phyloP scores from a whole-genome alignment of 2,329 filamentous ascomycete species.

The Epichloe gansuensis region DNA sequence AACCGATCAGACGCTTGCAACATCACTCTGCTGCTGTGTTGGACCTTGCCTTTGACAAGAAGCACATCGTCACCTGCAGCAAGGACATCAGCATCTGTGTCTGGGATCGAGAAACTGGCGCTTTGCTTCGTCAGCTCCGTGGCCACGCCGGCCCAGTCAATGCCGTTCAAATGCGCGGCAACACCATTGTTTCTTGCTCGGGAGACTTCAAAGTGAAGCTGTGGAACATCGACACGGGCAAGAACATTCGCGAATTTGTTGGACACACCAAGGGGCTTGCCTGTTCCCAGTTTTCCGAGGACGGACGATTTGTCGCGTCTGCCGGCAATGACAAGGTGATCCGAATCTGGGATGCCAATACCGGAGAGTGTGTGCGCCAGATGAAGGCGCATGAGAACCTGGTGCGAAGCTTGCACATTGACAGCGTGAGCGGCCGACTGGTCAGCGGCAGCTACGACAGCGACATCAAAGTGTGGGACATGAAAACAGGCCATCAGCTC shows the following conservation, averaged over 20 bases:
- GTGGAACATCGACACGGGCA: slow-evolving; percentile 85
- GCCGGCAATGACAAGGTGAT: slow-evolving; percentile 94
- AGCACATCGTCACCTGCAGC: slow-evolving; percentile 90
- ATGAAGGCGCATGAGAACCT: slow-evolving; percentile 75
- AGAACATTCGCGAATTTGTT: slow-evolving; percentile 78
- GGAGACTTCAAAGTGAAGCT: slow-evolving; percentile 89
- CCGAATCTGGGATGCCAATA: slow-evolving; percentile 90
- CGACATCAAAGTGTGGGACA: slow-evolving; percentile 89
- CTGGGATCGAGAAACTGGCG: slow-evolving; percentile 75
- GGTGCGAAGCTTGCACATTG: slow-evolving; percentile 82
- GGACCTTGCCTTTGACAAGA: slow-evolving; percentile 84
- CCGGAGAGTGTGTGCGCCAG: slow-evolving; percentile 68
- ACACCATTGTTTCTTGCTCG: slow-evolving; percentile 83
- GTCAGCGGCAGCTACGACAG: slow-evolving; percentile 91
- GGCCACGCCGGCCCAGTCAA: slow-evolving; percentile 92
- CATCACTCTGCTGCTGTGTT: slow-evolving; percentile 81
- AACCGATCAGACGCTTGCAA: slow-evolving; percentile 62
- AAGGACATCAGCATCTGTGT: slow-evolving; percentile 92
- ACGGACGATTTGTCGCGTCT: slow-evolving; percentile 84
- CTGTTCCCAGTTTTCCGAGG: slow-evolving; percentile 90
- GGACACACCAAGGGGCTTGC: slow-evolving; percentile 89
- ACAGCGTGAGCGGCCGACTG: slow-evolving; percentile 72
- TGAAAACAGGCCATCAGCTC: slow-evolving; percentile 63
- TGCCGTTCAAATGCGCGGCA: slow-evolving; percentile 86
- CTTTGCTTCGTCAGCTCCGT: slow-evolving; percentile 61